Conservation (phyloP, 2,329 filamentous ascomycete species). For the Arthrobotrys musiformis region DNA sequence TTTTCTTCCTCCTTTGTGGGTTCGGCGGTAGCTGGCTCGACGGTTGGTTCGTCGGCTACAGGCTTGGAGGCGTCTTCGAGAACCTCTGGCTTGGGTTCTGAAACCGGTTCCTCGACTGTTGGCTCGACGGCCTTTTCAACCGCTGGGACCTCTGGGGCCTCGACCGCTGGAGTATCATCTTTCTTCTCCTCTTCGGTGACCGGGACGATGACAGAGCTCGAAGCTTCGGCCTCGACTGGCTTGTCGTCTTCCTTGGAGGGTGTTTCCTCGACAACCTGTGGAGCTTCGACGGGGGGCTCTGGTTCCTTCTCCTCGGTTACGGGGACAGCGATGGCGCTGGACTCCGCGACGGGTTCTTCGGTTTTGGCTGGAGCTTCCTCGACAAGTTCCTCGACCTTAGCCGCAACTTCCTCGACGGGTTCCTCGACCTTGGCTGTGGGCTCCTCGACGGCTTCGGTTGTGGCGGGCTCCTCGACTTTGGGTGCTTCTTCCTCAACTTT, state of each 20-base stretch:
- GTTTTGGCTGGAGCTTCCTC: neutral
- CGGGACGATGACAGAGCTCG: neutral
- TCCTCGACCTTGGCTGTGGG: neutral
- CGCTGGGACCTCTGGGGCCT: neutral
- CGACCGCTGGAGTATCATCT: too few species aligned
- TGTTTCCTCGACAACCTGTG: slow-evolving; percentile 7
- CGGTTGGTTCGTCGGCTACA: slow-evolving; percentile 7
- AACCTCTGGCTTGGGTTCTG: slow-evolving; percentile 16
- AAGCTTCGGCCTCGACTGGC: neutral
- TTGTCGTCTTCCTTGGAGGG: slow-evolving; percentile 7
- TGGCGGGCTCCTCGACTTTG: neutral
- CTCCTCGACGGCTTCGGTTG: neutral
- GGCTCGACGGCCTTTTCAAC: slow-evolving; percentile 29
- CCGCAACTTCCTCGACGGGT: slow-evolving; percentile 3
- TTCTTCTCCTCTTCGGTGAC: slow-evolving; percentile 20
- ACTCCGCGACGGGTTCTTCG: slow-evolving; percentile 1
- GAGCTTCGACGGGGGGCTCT: neutral
- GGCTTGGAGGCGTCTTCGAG: slow-evolving; percentile 20
- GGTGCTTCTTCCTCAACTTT: neutral
- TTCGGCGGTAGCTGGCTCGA: neutral
- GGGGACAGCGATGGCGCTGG: neutral
- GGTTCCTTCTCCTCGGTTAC: slow-evolving; percentile 7
- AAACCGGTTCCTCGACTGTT: slow-evolving; percentile 30
- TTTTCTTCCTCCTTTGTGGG: slow-evolving; percentile 15
- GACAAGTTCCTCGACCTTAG: slow-evolving; percentile 1